phyloP scores from a whole-genome alignment of 2,329 filamentous ascomycete species.

The Lachnellula occidentalis region DNA sequence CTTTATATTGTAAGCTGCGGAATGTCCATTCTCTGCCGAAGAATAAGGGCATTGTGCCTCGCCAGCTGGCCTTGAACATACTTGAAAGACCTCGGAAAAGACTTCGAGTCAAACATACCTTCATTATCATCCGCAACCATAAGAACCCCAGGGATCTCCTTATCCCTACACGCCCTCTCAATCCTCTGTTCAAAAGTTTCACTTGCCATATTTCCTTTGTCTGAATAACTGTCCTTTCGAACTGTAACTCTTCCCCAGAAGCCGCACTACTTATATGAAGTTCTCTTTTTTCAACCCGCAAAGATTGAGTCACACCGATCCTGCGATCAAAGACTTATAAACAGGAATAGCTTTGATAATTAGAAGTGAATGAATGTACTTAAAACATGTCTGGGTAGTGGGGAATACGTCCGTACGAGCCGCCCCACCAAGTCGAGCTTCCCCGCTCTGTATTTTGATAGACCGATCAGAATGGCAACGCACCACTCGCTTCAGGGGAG shows the following conservation, averaged over 20 bases:
- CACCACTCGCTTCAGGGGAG: no score
- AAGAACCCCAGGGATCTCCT: conserved; percentile 19
- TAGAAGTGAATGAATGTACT: no score
- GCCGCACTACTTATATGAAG: not conserved
- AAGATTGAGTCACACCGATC: not conserved
- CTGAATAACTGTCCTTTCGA: not conserved
- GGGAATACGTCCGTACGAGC: no score
- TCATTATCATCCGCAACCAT: conserved; percentile 14
- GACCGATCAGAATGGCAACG: no score
- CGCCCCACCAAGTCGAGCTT: no score
- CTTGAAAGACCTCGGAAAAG: not conserved
- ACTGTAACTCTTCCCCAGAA: not conserved
- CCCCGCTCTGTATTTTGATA: no score
- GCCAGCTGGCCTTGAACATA: no score
- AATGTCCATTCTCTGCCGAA: no score
- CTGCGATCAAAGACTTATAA: no score
- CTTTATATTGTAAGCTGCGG: not conserved
- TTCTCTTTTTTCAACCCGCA: not conserved
- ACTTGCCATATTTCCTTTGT: conserved; percentile 7
- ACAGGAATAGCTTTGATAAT: no score
- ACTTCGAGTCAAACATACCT: conserved; percentile 11
- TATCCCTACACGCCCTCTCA: conserved; percentile 13
- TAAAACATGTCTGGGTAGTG: no score
- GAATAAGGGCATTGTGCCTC: no score
- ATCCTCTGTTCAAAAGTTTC: conserved; percentile 18